Conservation (phyloP, 73 alveolate genomes). For the Tetrahymena elliotti region DNA sequence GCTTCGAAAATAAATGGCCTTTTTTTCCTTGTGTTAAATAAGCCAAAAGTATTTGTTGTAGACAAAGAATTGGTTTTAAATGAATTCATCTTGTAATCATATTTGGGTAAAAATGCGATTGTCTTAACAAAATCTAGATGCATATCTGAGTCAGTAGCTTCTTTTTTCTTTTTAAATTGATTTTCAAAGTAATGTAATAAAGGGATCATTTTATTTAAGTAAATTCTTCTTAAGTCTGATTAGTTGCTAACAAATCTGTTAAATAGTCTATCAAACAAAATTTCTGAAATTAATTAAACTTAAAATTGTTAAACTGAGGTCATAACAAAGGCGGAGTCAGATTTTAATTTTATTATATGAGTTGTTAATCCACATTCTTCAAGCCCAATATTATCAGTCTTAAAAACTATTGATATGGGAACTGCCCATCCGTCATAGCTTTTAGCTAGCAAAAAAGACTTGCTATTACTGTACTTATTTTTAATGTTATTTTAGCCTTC, state of each 20-base stretch:
- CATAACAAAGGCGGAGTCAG: not conserved
- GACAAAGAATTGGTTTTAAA: not conserved
- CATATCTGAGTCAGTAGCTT: not conserved
- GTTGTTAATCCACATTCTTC: not conserved
- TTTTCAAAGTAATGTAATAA: not conserved
- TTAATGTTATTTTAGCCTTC: not conserved
- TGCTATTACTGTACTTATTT: not conserved
- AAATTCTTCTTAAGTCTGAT: not conserved
- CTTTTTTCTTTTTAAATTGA: not conserved
- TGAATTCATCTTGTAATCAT: not conserved
- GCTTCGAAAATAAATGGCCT: not conserved
- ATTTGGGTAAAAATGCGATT: not conserved
- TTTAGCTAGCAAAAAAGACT: not conserved
- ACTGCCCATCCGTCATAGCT: not conserved
- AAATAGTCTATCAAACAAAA: not conserved
- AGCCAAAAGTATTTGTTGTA: not conserved
- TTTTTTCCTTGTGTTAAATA: not conserved
- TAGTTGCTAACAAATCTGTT: not conserved
- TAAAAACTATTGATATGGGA: not conserved
- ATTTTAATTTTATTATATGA: not conserved
- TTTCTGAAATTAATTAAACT: not conserved
- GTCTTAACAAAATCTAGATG: not conserved
- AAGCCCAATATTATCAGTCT: not conserved
- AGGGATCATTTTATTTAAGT: not conserved
- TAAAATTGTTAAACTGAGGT: not conserved